phyloP scores from a whole-genome alignment of 1,284 basidiomycete species.

The Wallemia ichthyophaga region DNA sequence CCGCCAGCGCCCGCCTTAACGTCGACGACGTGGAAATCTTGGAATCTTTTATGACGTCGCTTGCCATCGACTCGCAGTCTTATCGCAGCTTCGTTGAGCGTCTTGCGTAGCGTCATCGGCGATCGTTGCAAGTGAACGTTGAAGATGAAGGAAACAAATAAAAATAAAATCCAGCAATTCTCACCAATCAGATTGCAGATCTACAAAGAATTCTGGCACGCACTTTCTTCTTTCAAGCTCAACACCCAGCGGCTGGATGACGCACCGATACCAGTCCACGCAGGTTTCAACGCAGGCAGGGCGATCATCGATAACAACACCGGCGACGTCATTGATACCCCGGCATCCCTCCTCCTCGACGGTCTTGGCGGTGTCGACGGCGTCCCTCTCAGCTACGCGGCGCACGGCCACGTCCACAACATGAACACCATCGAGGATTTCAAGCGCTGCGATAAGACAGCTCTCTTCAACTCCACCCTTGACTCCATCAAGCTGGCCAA shows the following conservation, averaged over 20 bases:
- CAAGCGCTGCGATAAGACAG: conserved; percentile 58
- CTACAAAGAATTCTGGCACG: conserved; percentile 76
- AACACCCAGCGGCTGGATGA: conserved; percentile 65
- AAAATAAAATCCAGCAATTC: conserved; percentile 32
- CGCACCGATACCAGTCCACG: conserved; percentile 30
- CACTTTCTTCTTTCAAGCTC: conserved; percentile 62
- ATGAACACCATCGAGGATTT: conserved; percentile 94
- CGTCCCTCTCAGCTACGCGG: conserved; percentile 17
- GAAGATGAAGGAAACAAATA: too few species aligned
- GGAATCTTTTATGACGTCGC: not conserved
- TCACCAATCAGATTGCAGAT: conserved; percentile 58
- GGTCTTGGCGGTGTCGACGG: conserved; percentile 11
- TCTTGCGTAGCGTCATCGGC: not conserved
- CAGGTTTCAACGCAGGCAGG: conserved; percentile 37
- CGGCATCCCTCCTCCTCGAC: conserved; percentile 5
- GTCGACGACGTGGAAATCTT: not conserved
- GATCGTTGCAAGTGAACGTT: not conserved
- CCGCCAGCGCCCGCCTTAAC: conserved; percentile 24
- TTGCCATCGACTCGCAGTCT: not conserved
- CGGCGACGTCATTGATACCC: conserved; percentile 14
- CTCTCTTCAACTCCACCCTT: conserved; percentile 38
- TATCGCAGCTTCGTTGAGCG: too few species aligned
- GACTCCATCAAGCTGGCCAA: conserved; percentile 12
- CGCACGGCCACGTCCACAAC: conserved; percentile 48
- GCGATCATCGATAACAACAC: conserved; percentile 42